Conservation (phyloP, 75 land plant species). For the Cupressus sempervirens region DNA sequence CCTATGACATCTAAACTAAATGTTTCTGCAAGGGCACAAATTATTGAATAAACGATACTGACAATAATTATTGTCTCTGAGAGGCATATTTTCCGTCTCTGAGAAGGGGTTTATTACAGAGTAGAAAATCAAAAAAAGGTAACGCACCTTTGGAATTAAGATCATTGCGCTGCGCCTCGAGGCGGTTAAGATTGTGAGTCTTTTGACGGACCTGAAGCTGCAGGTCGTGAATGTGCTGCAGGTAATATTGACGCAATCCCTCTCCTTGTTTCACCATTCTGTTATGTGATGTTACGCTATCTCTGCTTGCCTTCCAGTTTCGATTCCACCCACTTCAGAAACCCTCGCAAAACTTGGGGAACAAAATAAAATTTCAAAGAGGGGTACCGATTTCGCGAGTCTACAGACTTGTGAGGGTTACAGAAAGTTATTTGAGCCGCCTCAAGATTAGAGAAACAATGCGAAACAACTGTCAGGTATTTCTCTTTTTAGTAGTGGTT, state of each 20-base stretch:
- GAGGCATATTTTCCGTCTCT: background rate
- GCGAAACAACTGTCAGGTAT: no score
- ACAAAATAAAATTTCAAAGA: no score
- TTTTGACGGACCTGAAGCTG: conserved; percentile 82
- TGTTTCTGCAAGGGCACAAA: background rate
- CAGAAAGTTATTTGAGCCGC: no score
- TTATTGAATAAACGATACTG: background rate
- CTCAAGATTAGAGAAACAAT: no score
- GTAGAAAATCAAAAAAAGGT: background rate
- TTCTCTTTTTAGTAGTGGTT: no score
- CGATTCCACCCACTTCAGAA: no score
- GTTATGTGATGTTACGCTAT: background rate
- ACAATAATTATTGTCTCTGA: background rate
- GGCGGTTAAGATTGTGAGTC: conserved; percentile 79
- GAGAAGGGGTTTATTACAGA: background rate
- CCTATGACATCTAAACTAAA: background rate
- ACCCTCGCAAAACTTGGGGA: no score
- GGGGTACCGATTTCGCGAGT: no score
- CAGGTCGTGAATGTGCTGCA: conserved; percentile 77
- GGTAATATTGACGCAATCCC: conserved; percentile 79
- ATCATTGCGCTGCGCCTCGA: conserved; percentile 97
- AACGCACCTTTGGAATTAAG: conserved; percentile 76
- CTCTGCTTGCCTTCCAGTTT: no score
- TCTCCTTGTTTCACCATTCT: conserved; percentile 38
- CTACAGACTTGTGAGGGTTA: no score